Evolutionary conservation across 75 land plant genomes (phyloP).

Genomic region (Sequoiadendron giganteum): DNA sequence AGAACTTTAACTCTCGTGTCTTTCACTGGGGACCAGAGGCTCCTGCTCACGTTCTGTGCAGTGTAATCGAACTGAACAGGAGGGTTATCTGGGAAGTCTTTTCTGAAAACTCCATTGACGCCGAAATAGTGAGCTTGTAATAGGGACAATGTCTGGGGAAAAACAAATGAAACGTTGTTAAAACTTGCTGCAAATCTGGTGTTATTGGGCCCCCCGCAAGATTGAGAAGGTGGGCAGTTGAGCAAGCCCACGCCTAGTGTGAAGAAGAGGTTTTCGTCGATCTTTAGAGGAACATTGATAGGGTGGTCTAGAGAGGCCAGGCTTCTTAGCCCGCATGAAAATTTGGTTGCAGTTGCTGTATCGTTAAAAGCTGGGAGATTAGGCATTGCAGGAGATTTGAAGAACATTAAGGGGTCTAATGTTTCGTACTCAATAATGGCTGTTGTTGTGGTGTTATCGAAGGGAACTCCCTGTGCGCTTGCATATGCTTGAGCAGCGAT

Average conservation of each 20-base stretch:
- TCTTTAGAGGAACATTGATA: conserved; percentile 12
- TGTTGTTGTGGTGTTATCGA: conserved; percentile 61
- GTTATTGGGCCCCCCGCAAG: conserved; percentile 33
- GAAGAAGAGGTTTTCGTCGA: conserved; percentile 32
- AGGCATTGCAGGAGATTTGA: conserved; percentile 8
- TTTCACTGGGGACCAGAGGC: conserved; percentile 18
- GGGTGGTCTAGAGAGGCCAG: conserved; percentile 4
- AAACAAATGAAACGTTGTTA: conserved; percentile 30
- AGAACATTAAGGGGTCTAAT: background rate
- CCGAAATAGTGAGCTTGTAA: conserved; percentile 27
- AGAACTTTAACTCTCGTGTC: conserved; percentile 25
- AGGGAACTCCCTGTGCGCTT: conserved; percentile 25
- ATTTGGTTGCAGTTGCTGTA: conserved; percentile 24
- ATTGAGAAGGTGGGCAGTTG: conserved; percentile 17
- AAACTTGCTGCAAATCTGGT: conserved; percentile 28
- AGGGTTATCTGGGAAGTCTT: conserved; percentile 38
- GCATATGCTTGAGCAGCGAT: conserved; percentile 43
- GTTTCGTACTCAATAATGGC: conserved; percentile 53
- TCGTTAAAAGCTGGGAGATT: conserved; percentile 37
- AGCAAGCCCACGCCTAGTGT: conserved; percentile 37
- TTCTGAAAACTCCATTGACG: conserved; percentile 5
- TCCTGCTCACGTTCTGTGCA: conserved; percentile 21
- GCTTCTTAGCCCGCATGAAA: conserved; percentile 23
- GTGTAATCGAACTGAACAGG: conserved; percentile 36
- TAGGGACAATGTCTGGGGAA: conserved; percentile 23